Conservation (phyloP, 2,329 filamentous ascomycete genomes). For the Eutypella sp. region DNA sequence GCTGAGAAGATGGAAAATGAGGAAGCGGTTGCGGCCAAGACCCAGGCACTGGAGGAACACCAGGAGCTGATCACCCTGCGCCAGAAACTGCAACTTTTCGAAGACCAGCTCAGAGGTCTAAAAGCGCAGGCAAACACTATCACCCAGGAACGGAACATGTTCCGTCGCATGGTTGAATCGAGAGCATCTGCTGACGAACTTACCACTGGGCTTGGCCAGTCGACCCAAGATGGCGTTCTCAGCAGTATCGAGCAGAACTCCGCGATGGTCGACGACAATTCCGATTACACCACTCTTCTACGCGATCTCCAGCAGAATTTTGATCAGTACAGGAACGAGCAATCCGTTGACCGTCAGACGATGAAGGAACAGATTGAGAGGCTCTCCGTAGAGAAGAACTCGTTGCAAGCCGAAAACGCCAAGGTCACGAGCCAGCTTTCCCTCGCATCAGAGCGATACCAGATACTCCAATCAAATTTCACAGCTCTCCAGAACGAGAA, state of each 20-base stretch:
- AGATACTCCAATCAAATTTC: constrained; percentile 87
- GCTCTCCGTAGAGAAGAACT: constrained; percentile 75
- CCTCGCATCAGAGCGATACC: constrained; percentile 76
- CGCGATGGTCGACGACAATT: constrained; percentile 47
- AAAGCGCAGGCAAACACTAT: constrained; percentile 85
- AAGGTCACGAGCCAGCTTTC: constrained; percentile 75
- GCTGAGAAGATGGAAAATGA: constrained; percentile 88
- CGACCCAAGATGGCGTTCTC: constrained; percentile 57
- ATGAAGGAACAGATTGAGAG: constrained; percentile 81
- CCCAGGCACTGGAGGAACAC: constrained; percentile 58
- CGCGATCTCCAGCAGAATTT: constrained; percentile 87
- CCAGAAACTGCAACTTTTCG: constrained; percentile 66
- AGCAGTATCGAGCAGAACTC: constrained; percentile 55
- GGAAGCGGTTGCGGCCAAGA: constrained; percentile 66
- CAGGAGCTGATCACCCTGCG: constrained; percentile 70
- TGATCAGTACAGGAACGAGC: constrained; percentile 83
- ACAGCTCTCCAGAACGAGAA: constrained; percentile 81
- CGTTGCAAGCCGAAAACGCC: constrained; percentile 76
- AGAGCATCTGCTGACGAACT: constrained; percentile 56
- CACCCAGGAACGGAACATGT: constrained; percentile 94
- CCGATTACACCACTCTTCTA: constrained; percentile 71
- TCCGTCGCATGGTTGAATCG: constrained; percentile 87
- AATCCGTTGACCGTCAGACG: constrained; percentile 72
- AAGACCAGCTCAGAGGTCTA: constrained; percentile 80
- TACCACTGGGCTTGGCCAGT: constrained; percentile 66